These are phyloP conservation scores for Monosporascus sp. DNA, from an alignment of 2,329 filamentous ascomycete species.

Conservation along the genomic window DNA sequence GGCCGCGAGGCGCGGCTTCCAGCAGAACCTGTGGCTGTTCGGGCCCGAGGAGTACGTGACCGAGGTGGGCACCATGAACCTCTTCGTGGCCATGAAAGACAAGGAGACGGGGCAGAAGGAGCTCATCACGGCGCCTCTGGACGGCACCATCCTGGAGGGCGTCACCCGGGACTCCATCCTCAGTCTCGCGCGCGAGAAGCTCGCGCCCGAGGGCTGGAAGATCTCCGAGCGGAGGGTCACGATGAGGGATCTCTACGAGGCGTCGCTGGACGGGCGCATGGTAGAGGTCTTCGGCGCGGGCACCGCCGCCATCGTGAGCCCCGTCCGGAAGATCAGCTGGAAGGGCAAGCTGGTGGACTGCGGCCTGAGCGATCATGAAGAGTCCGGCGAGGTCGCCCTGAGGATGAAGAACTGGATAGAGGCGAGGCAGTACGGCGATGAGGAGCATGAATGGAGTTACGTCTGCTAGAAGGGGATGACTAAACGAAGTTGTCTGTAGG, in stretches of 20 bases:
- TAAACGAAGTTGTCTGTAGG: not conserved
- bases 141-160: constrained; percentile 93
- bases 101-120: constrained; percentile 87
- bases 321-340: constrained; percentile 86
- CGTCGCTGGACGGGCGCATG: constrained; percentile 76
- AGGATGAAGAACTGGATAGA: constrained; percentile 97
- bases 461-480: constrained; percentile 25
- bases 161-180: constrained; percentile 91
- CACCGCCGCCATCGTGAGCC: constrained; percentile 90
- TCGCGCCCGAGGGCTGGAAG: constrained; percentile 82
- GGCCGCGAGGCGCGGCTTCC: constrained; percentile 85
- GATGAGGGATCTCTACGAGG: constrained; percentile 79
- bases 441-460: constrained; percentile 87
- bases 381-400: constrained; percentile 80
- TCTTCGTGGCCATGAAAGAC: constrained; percentile 83
- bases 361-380: constrained; percentile 72
- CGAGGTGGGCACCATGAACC: constrained; percentile 98
- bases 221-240: constrained; percentile 86
- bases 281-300: constrained; percentile 92
- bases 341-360: constrained; percentile 76
- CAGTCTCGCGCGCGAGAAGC: constrained; percentile 74
- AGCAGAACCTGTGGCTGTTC: constrained; percentile 98
- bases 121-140: constrained; percentile 88
- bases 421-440: constrained; percentile 89
- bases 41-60: constrained; percentile 93